A percentile compares a stretch with the other conserved stretches of the same genome.
Evolutionary conservation across 2,329 filamentous ascomycete species (phyloP).

Genomic region (Phialophora macrospora): DNA sequence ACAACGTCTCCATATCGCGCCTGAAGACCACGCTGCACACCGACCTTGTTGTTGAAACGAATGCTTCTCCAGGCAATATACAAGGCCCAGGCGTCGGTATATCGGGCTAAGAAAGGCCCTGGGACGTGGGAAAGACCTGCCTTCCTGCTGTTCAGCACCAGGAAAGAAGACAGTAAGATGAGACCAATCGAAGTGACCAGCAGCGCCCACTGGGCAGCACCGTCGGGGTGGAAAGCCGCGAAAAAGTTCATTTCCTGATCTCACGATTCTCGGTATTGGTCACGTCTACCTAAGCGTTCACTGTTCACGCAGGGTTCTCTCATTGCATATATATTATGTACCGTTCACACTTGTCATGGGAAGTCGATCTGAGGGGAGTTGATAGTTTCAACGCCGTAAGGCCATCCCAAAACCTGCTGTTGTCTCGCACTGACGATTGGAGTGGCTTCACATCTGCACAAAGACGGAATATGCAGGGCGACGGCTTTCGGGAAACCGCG

Average conservation of each 20-base stretch:
- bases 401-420: neutral
- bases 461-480: slow-evolving; percentile 4
- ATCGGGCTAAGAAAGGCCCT: slow-evolving; percentile 37
- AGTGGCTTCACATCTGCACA: neutral
- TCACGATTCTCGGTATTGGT: neutral
- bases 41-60: slow-evolving; percentile 26
- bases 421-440: neutral
- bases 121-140: slow-evolving; percentile 45
- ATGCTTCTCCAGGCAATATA: slow-evolving; percentile 33
- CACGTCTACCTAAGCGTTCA: neutral
- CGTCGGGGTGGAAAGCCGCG: neutral
- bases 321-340: neutral
- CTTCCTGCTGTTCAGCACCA: slow-evolving; percentile 11
- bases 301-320: neutral
- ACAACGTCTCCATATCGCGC: slow-evolving; percentile 39
- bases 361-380: neutral
- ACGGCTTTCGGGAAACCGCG: neutral
- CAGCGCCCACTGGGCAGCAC: slow-evolving; percentile 3
- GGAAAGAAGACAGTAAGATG: slow-evolving; percentile 1
- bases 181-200: neutral
- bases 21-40: slow-evolving; percentile 27
- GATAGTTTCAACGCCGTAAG: neutral
- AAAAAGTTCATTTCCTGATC: neutral
- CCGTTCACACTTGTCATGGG: neutral
- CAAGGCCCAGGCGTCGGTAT: slow-evolving; percentile 38